phyloP scores from a whole-genome alignment of 2,329 filamentous ascomycete genomes.

The Ophiostoma montium region DNA sequence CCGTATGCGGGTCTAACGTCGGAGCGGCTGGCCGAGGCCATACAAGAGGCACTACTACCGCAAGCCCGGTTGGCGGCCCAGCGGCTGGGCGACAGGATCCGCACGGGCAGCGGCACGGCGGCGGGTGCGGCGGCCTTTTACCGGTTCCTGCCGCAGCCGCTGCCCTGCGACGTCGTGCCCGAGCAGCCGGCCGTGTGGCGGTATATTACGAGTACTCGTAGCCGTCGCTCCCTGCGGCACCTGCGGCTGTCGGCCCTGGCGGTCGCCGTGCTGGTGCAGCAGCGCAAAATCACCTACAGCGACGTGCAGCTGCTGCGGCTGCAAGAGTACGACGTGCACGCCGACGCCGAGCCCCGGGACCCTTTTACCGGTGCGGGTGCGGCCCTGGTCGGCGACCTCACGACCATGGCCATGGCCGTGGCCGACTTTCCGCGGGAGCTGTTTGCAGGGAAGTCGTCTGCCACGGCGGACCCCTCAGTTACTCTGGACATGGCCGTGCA shows the following conservation, averaged over 20 bases:
- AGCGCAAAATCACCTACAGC: constrained; percentile 46
- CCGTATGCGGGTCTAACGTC: constrained; percentile 53
- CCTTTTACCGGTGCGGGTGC: constrained; percentile 64
- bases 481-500: constrained; percentile 5
- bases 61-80: background rate
- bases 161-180: constrained; percentile 50
- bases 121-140: constrained; percentile 56
- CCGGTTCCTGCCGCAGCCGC: constrained; percentile 48
- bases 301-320: constrained; percentile 51
- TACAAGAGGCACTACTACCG: constrained; percentile 22
- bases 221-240: too few relatives aligned
- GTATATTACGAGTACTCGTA: constrained; percentile 44
- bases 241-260: constrained; percentile 57
- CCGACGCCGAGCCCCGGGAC: constrained; percentile 64
- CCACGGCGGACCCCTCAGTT: background rate
- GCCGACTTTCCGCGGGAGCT: constrained; percentile 54
- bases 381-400: constrained; percentile 70
- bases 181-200: constrained; percentile 54
- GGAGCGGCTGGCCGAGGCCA: constrained; percentile 50
- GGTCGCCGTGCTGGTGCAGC: constrained; percentile 49
- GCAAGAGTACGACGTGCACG: constrained; percentile 50
- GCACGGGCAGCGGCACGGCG: constrained; percentile 19
- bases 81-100: background rate
- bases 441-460: constrained; percentile 21
- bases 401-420: constrained; percentile 67